phyloP scores from a whole-genome alignment of 2,329 filamentous ascomycete genomes.

The Diaporthe sp. region DNA sequence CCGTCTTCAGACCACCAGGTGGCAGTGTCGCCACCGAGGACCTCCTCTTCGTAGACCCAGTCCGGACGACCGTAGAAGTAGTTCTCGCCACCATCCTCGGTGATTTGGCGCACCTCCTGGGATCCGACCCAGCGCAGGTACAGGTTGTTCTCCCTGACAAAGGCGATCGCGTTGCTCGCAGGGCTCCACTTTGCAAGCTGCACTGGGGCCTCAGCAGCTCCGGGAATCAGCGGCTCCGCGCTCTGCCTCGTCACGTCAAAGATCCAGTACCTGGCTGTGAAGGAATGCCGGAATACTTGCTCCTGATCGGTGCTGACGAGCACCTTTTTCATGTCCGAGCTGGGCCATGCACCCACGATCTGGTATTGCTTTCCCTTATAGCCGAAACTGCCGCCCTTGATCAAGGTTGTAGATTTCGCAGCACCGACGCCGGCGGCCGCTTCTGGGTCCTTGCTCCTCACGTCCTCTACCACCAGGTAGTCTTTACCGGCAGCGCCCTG shows the following conservation, averaged over 20 bases:
- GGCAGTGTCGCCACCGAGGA: conserved; percentile 82
- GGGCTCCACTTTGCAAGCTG: conserved; percentile 94
- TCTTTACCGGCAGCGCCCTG: conserved; percentile 73
- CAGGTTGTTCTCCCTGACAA: conserved; percentile 91
- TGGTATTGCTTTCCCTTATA: conserved; percentile 68
- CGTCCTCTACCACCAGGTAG: conserved; percentile 89
- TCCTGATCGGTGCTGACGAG: conserved; percentile 80
- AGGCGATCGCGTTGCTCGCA: conserved; percentile 87
- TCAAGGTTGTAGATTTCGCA: conserved; percentile 76
- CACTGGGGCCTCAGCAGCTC: conserved; percentile 73
- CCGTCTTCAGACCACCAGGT: conserved; percentile 97
- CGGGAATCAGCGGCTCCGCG: conserved; percentile 82
- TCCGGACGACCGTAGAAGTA: conserved; percentile 97
- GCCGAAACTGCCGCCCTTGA: conserved; percentile 76
- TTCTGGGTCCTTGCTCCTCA: conserved; percentile 63
- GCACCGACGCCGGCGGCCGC: conserved; percentile 54
- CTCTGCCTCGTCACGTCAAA: conserved; percentile 88
- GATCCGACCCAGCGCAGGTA: conserved; percentile 78
- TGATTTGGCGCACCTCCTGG: conserved; percentile 78
- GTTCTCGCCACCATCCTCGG: conserved; percentile 86
- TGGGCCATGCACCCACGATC: conserved; percentile 79
- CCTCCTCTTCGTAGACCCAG: conserved; percentile 94
- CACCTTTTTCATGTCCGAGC: conserved; percentile 86
- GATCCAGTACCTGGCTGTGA: conserved; percentile 88
- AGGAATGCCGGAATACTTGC: conserved; percentile 92